These are phyloP conservation scores for Penicillium sp. DNA, from an alignment of 2,329 filamentous ascomycete species.

Conservation along the genomic window DNA sequence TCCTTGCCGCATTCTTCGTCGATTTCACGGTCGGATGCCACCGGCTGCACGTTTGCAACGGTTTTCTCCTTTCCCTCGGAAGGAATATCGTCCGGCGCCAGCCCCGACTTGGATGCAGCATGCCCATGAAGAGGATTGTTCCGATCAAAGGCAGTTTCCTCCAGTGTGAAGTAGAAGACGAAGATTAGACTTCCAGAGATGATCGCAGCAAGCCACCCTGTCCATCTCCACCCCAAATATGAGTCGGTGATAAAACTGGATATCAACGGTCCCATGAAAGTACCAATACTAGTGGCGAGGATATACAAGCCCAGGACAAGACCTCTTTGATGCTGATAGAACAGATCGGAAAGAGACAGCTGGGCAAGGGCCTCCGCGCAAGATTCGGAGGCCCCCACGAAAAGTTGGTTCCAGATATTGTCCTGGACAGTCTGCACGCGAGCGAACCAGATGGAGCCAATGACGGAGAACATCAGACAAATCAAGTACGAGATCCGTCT, in stretches of 20 bases:
- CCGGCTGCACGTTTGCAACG: background rate
- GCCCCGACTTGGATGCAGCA: conserved; percentile 1
- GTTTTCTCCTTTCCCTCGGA: conserved; percentile 5
- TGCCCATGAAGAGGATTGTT: conserved; percentile 12
- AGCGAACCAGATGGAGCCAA: conserved; percentile 55
- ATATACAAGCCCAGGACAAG: conserved; percentile 55
- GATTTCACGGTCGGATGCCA: background rate
- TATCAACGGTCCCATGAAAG: conserved; percentile 54
- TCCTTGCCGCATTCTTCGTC: conserved; percentile 21
- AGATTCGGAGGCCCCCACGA: conserved; percentile 56
- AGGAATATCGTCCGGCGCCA: background rate
- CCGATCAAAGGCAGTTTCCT: conserved; percentile 47
- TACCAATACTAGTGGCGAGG: conserved; percentile 54
- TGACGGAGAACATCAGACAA: conserved; percentile 48
- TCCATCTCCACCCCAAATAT: conserved; percentile 53
- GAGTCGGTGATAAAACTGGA: conserved; percentile 51
- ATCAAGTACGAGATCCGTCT: conserved; percentile 54
- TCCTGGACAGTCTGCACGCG: conserved; percentile 43
- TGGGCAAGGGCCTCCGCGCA: conserved; percentile 57
- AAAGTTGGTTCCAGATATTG: conserved; percentile 55
- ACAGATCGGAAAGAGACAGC: conserved; percentile 55
- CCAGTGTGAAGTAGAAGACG: conserved; percentile 51
- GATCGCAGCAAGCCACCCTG: conserved; percentile 51
- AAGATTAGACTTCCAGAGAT: conserved; percentile 49
- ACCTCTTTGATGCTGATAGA: conserved; percentile 57